A percentile compares a stretch with the other conserved stretches of the same genome.
phyloP scores from a whole-genome alignment of 192 early-diverging fungal species.

The Podila epigama region DNA sequence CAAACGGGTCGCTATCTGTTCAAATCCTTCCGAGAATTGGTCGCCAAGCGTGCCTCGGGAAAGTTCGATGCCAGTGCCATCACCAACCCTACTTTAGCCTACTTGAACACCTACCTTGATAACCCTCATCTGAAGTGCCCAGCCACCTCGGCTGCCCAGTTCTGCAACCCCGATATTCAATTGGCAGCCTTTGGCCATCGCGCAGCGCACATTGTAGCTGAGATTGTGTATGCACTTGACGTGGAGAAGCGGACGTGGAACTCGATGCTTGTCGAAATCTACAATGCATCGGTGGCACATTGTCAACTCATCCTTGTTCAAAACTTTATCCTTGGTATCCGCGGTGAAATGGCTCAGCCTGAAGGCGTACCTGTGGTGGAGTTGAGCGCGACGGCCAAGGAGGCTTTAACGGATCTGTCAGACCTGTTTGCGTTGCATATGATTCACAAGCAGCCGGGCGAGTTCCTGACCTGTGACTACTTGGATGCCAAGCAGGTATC shows the following conservation, averaged over 20 bases:
- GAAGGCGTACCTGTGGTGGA: constrained; percentile 37
- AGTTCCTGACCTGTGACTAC: constrained; percentile 63
- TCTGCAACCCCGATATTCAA: constrained; percentile 54
- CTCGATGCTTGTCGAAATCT: constrained; percentile 77
- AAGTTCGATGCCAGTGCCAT: constrained; percentile 13
- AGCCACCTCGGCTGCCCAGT: constrained; percentile 15
- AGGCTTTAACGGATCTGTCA: constrained; percentile 54
- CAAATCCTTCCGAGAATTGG: constrained; percentile 45
- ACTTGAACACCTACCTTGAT: constrained; percentile 56
- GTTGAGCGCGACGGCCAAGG: constrained; percentile 20
- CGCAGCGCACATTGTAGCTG: constrained; percentile 66
- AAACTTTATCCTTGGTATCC: constrained; percentile 73
- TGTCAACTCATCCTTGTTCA: constrained; percentile 77
- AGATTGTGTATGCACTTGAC: constrained; percentile 70
- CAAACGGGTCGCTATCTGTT: constrained; percentile 76
- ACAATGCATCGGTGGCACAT: constrained; percentile 75
- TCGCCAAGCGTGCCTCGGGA: constrained; percentile 31
- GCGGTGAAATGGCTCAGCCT: constrained; percentile 48
- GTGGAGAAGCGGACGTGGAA: constrained; percentile 71
- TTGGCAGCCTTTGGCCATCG: constrained; percentile 78
- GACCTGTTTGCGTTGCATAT: constrained; percentile 66
- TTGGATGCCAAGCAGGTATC: constrained; percentile 55
- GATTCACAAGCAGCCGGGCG: constrained; percentile 72
- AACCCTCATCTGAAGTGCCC: constrained; percentile 64
- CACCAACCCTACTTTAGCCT: constrained; percentile 42